Percentiles rank a stretch among this genome's conserved stretches.
Evolutionary conservation across 2,329 filamentous ascomycete genomes (phyloP).

Genomic region (Periconia macrospinosa): DNA sequence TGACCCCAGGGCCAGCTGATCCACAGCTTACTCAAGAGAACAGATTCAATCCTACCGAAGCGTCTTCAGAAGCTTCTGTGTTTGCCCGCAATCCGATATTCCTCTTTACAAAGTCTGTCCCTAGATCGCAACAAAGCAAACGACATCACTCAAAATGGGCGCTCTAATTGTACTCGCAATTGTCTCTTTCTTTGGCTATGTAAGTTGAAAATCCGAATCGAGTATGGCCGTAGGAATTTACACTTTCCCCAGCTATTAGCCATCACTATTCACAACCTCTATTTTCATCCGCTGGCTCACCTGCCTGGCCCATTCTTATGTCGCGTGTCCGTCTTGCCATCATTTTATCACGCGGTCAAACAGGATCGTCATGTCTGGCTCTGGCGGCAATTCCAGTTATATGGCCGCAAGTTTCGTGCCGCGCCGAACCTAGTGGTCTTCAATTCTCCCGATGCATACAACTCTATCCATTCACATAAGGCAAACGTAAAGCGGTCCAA

Average conservation of each 20-base stretch:
- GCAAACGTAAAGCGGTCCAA: conserved; percentile 7
- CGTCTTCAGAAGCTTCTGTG: no score
- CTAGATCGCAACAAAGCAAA: background rate
- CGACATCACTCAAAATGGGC: background rate
- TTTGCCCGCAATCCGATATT: no score
- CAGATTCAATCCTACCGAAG: no score
- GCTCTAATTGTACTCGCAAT: background rate
- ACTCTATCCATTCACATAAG: conserved; percentile 4
- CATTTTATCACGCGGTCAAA: conserved; percentile 15
- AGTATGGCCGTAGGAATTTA: background rate
- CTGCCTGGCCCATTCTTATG: conserved; percentile 11
- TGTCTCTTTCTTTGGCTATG: background rate
- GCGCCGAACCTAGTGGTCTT: conserved; percentile 8
- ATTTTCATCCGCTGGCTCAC: conserved; percentile 12
- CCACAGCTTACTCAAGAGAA: no score
- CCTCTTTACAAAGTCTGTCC: no score
- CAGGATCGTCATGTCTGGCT: conserved; percentile 15
- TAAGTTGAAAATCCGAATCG: background rate
- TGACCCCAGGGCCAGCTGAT: no score
- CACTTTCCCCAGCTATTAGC: background rate
- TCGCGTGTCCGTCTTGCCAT: conserved; percentile 4
- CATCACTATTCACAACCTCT: conserved; percentile 12
- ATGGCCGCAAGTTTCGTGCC: conserved; percentile 8
- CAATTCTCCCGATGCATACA: background rate
- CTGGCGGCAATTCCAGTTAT: conserved; percentile 11